Evolutionary conservation across 2,329 filamentous ascomycete genomes (phyloP).

Genomic region (Trichoderma breve): DNA sequence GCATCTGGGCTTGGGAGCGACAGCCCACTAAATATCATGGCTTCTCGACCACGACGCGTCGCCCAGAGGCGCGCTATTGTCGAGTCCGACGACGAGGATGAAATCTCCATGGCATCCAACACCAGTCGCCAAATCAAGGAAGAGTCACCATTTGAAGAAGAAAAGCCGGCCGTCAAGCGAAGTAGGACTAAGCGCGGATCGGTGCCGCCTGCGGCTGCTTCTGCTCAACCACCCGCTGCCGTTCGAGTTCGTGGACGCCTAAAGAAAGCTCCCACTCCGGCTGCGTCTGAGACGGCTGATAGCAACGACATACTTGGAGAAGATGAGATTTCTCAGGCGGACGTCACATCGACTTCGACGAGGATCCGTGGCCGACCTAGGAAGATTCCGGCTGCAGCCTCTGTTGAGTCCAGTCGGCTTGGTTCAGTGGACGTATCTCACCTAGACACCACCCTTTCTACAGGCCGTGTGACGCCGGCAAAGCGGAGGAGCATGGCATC

Average conservation of each 20-base stretch:
- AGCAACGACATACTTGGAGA: constrained; percentile 18
- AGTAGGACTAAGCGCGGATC: constrained; percentile 40
- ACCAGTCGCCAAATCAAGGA: constrained; percentile 63
- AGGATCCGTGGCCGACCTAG: constrained; percentile 10
- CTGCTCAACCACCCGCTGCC: constrained; percentile 40
- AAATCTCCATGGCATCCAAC: constrained; percentile 53
- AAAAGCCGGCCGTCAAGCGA: constrained; percentile 55
- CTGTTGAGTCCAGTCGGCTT: constrained; percentile 35
- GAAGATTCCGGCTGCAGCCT: background rate
- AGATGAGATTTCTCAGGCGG: constrained; percentile 17
- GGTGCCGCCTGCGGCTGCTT: constrained; percentile 25
- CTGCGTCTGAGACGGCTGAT: constrained; percentile 27
- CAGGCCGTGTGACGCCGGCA: constrained; percentile 48
- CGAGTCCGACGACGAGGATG: constrained; percentile 77
- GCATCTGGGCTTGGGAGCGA: constrained; percentile 14
- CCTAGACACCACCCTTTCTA: constrained; percentile 33
- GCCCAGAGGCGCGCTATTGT: constrained; percentile 66
- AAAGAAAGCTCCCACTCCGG: constrained; percentile 41
- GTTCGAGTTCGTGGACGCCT: constrained; percentile 41
- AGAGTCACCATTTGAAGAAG: constrained; percentile 74
- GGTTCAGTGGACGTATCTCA: constrained; percentile 36
- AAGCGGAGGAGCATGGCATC: constrained; percentile 65
- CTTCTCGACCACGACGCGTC: constrained; percentile 40
- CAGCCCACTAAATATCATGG: constrained; percentile 31
- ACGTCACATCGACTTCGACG: constrained; percentile 9